phyloP scores from a whole-genome alignment of 495 filamentous ascomycete genomes.

The Chaetomium cochliodes region DNA sequence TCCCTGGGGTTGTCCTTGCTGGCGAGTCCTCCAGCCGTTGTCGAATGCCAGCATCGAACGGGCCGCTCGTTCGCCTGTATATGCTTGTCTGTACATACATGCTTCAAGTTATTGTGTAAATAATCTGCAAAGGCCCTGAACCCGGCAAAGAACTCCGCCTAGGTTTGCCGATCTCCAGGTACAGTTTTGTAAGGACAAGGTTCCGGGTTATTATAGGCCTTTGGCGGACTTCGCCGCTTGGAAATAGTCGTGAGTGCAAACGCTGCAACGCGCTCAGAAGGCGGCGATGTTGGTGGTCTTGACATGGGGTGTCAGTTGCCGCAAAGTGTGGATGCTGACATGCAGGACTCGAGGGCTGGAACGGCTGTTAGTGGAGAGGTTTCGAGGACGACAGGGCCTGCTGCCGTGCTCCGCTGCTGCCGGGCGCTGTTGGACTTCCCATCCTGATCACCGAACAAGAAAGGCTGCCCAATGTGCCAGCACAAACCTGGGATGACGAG shows the following conservation, averaged over 20 bases:
- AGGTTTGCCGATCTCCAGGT: not conserved
- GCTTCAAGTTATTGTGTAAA: too few relatives aligned
- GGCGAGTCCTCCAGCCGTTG: not conserved
- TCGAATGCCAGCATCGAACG: not conserved
- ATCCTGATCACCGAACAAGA: not conserved
- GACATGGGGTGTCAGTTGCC: not conserved
- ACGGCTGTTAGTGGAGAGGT: constrained; percentile 1
- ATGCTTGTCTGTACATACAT: too few relatives aligned
- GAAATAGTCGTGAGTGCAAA: not conserved
- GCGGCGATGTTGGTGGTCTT: constrained; percentile 8
- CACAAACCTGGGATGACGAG: not conserved
- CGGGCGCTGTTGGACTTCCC: not conserved
- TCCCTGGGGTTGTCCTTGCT: constrained; percentile 1
- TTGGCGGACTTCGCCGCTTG: not conserved
- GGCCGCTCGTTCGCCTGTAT: too few relatives aligned
- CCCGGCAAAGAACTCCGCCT: not conserved
- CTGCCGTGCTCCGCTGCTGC: constrained; percentile 1
- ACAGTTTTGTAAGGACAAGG: not conserved
- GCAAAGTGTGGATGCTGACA: constrained; percentile 12
- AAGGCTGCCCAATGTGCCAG: constrained; percentile 16
- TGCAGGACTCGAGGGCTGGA: constrained; percentile 15
- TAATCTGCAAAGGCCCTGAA: not conserved
- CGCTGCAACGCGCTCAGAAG: constrained; percentile 1
- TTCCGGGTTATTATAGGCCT: not conserved
- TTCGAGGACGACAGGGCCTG: not conserved